Percentiles rank a stretch among this genome's conserved stretches.
Conservation (phyloP, 129 eudicot species). For the Pseudognaphalium luteoalbum region DNA sequence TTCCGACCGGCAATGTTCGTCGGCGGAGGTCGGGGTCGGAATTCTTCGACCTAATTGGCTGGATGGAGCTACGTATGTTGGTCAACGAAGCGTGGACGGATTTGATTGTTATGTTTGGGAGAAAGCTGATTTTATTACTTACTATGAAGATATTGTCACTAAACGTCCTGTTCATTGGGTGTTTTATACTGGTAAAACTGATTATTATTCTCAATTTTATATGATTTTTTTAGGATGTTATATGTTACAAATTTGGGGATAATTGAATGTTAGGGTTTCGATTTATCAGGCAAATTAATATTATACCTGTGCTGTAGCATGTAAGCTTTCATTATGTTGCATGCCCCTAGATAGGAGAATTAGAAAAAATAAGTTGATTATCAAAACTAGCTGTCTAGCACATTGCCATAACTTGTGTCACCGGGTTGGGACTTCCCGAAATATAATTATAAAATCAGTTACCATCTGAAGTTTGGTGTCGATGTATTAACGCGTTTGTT, state of each 20-base stretch:
- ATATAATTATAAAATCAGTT: neutral
- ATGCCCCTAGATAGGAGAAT: too few species aligned
- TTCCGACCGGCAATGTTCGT: slow-evolving; percentile 24
- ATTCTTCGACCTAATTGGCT: slow-evolving; percentile 90
- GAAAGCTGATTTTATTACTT: slow-evolving; percentile 74
- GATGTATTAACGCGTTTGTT: neutral
- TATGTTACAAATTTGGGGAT: neutral
- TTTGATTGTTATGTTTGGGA: slow-evolving; percentile 76
- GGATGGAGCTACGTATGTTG: slow-evolving; percentile 66
- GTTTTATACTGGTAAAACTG: slow-evolving; percentile 58
- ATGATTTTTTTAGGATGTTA: neutral
- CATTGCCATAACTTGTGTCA: too few species aligned
- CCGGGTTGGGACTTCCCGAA: too few species aligned
- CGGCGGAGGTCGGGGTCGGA: slow-evolving; percentile 51
- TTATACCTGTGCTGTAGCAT: too few species aligned
- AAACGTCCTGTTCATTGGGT: slow-evolving; percentile 77
- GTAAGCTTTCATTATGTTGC: too few species aligned
- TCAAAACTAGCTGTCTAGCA: too few species aligned
- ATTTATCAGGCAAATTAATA: neutral
- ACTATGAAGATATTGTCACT: slow-evolving; percentile 72
- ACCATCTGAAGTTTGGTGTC: neutral
- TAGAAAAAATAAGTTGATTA: too few species aligned
- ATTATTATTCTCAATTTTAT: neutral
- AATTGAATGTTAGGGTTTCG: neutral
- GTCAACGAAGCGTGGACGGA: slow-evolving; percentile 49